Conservation (phyloP, 495 filamentous ascomycete genomes). For the Penicillium angulare region DNA sequence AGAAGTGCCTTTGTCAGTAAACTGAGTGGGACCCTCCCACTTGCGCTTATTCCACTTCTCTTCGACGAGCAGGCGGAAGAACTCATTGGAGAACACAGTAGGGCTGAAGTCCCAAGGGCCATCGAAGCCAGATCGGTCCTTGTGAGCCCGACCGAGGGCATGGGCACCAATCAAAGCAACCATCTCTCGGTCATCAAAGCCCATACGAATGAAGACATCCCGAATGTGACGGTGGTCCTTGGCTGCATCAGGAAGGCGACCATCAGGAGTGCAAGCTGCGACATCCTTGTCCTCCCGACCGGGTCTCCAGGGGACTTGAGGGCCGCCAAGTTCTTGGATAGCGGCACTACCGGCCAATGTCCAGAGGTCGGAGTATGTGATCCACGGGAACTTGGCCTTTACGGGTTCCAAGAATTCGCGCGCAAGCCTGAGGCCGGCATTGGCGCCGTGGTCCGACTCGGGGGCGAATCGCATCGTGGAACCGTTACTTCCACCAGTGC, state of each 20-base stretch:
- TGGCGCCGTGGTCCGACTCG: constrained; percentile 89
- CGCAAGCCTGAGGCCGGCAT: constrained; percentile 83
- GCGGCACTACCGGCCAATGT: constrained; percentile 82
- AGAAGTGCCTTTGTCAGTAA: constrained; percentile 79
- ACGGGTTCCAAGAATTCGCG: constrained; percentile 91
- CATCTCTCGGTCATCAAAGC: constrained; percentile 96
- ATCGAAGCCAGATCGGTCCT: constrained; percentile 81
- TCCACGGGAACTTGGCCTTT: constrained; percentile 91
- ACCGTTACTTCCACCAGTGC: constrained; percentile 92
- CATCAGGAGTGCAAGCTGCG: constrained; percentile 89
- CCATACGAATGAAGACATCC: constrained; percentile 94
- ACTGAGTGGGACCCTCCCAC: constrained; percentile 90
- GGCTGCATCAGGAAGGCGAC: constrained; percentile 86
- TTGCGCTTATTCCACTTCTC: constrained; percentile 93
- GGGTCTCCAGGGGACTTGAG: constrained; percentile 83
- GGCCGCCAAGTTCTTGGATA: constrained; percentile 94
- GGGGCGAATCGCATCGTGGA: constrained; percentile 97
- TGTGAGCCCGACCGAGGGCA: constrained; percentile 89
- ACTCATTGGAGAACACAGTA: constrained; percentile 93
- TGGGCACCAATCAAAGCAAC: constrained; percentile 89
- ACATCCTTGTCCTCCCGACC: constrained; percentile 82
- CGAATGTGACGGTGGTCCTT: constrained; percentile 83
- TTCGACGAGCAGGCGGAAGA: constrained; percentile 78
- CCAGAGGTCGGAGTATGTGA: constrained; percentile 94
- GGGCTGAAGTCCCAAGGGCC: constrained; percentile 98